Evolutionary conservation across 441 rosid genomes (phyloP).

Genomic region (Corymbia citriodora): DNA sequence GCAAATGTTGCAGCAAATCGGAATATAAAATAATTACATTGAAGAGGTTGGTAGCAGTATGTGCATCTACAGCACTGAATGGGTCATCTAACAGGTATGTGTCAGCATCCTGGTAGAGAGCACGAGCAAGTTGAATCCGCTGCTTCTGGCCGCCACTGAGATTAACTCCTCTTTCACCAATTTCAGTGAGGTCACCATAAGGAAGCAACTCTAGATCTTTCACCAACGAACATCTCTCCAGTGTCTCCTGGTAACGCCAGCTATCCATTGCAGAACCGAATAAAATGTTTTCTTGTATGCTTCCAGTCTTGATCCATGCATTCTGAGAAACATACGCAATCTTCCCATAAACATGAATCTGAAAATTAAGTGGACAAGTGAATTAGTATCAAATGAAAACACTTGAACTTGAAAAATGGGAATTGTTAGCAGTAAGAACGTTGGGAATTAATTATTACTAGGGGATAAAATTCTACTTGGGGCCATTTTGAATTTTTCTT

Average conservation of each 20-base stretch:
- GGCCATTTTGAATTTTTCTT: neutral
- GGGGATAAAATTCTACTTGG: neutral
- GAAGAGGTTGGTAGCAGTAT: conserved; percentile 88
- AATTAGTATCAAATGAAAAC: neutral
- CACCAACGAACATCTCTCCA: conserved; percentile 75
- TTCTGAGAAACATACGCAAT: conserved; percentile 93
- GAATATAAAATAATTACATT: conserved; percentile 38
- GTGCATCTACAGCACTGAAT: conserved; percentile 97
- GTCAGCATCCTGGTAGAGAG: conserved; percentile 91
- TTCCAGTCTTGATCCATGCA: conserved; percentile 97
- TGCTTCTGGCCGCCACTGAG: conserved; percentile 98
- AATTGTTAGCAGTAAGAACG: neutral
- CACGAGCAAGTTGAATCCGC: conserved; percentile 95
- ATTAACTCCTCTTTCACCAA: conserved; percentile 97
- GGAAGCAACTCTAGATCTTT: conserved; percentile 93
- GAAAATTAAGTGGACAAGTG: conserved; percentile 10
- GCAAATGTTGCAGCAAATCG: neutral
- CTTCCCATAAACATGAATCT: conserved; percentile 75
- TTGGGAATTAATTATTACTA: neutral
- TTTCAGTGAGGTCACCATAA: conserved; percentile 85
- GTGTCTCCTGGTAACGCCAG: conserved; percentile 66
- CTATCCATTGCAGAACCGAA: conserved; percentile 73
- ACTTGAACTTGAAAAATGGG: neutral
- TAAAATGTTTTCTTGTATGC: conserved; percentile 74
- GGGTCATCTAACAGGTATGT: conserved; percentile 95